A percentile compares a stretch with the other conserved stretches of the same genome.
These are phyloP conservation scores for Hippophae tibetana DNA, from an alignment of 306 rosid genomes.

Conservation along the genomic window DNA sequence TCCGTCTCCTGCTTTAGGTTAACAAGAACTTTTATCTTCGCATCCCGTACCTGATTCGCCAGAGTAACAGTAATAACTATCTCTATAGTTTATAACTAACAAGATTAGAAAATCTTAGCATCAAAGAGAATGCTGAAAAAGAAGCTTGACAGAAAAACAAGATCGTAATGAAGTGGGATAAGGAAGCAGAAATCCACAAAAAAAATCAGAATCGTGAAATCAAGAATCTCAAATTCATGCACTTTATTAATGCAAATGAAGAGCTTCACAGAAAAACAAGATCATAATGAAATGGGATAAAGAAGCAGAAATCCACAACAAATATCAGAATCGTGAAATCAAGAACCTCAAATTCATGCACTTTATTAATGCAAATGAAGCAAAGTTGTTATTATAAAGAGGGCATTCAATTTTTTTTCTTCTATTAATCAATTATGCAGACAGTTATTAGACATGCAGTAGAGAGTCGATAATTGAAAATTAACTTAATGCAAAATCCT, in stretches of 20 bases:
- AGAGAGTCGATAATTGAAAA: too few relatives aligned
- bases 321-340: background rate
- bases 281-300: background rate
- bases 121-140: background rate
- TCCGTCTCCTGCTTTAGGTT: conserved; percentile 62
- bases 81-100: too few relatives aligned
- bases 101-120: background rate
- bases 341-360: background rate
- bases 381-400: too few relatives aligned
- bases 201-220: background rate
- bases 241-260: background rate
- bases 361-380: background rate
- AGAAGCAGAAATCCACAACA: background rate
- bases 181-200: background rate
- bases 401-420: too few relatives aligned
- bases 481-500: too few relatives aligned
- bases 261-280: background rate
- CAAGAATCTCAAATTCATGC: background rate
- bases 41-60: conserved; percentile 70
- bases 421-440: too few relatives aligned
- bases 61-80: conserved; percentile 16
- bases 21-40: conserved; percentile 65
- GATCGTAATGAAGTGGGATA: background rate
- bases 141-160: background rate
- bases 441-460: too few relatives aligned